Evolutionary conservation across 225 moss, liverwort and hornwort genomes (phyloP).

Genomic region (Sphagnum tenellum): DNA sequence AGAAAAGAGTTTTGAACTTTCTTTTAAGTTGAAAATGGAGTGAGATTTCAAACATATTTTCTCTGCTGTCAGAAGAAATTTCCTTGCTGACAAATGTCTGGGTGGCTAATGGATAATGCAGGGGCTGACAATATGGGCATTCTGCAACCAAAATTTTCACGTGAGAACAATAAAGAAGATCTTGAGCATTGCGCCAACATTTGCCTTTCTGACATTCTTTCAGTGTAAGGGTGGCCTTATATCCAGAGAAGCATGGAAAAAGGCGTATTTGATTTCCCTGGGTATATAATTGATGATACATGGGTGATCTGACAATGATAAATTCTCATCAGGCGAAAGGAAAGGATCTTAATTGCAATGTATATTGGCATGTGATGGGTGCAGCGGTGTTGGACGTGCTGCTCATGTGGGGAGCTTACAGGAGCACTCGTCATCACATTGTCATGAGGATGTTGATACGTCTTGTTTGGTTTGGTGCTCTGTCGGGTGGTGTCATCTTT

Average conservation of each 20-base stretch:
- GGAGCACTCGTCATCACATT: slow-evolving; percentile 65
- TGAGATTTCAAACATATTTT: no score
- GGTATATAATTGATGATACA: no score
- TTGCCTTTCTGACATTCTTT: slow-evolving; percentile 58
- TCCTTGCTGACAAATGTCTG: no score
- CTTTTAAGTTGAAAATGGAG: no score
- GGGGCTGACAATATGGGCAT: slow-evolving; percentile 85
- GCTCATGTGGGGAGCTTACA: slow-evolving; percentile 85
- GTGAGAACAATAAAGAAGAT: slow-evolving; percentile 67
- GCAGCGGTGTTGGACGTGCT: slow-evolving; percentile 85
- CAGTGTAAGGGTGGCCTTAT: slow-evolving; percentile 41
- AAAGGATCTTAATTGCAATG: no score
- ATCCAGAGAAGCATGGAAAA: no score
- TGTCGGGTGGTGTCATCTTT: slow-evolving; percentile 44
- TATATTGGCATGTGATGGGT: neutral
- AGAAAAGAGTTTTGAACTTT: no score
- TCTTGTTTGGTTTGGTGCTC: slow-evolving; percentile 61
- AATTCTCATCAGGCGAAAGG: no score
- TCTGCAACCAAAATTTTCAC: slow-evolving; percentile 57
- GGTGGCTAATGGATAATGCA: slow-evolving; percentile 7
- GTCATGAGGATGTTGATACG: slow-evolving; percentile 80
- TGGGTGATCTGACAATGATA: no score
- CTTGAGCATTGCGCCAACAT: slow-evolving; percentile 87
- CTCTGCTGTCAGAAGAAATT: no score
- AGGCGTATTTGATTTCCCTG: no score